phyloP scores from a whole-genome alignment of 1,139 yeast genomes.

The Debaryomyces singareniensis region DNA sequence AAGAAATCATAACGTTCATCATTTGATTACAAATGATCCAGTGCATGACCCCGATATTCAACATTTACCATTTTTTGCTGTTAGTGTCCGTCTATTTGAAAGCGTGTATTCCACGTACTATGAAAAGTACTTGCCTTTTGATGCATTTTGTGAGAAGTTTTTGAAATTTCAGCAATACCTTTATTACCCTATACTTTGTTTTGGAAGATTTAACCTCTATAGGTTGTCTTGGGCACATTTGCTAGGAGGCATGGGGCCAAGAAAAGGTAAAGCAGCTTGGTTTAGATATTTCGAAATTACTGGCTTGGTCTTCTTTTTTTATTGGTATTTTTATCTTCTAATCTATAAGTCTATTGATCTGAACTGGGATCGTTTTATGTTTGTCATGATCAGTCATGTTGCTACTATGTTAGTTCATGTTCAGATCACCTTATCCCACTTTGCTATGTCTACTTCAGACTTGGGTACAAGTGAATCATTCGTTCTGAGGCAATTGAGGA shows the following conservation, averaged over 20 bases:
- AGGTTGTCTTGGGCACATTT: conserved; percentile 76
- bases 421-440: conserved; percentile 83
- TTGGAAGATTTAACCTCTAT: conserved; percentile 83
- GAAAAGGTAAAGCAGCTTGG: conserved; percentile 80
- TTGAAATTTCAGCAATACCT: conserved; percentile 63
- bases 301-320: conserved; percentile 63
- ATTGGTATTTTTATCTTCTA: conserved; percentile 72
- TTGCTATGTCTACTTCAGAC: conserved; percentile 90
- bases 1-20: conserved; percentile 86
- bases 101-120: conserved; percentile 76
- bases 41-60: conserved; percentile 93
- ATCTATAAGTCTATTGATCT: conserved; percentile 48
- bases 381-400: conserved; percentile 67
- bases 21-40: conserved; percentile 82
- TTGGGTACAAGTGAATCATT: conserved; percentile 80
- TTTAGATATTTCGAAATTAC: conserved; percentile 69
- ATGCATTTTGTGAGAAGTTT: conserved; percentile 50
- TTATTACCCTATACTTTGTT: conserved; percentile 73
- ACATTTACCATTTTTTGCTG: conserved; percentile 87
- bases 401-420: conserved; percentile 89
- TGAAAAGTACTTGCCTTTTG: conserved; percentile 60
- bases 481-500: conserved; percentile 72
- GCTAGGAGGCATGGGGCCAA: conserved; percentile 68
- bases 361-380: conserved; percentile 46
- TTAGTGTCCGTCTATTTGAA: conserved; percentile 62